These are phyloP conservation scores for Przewalskia tangutica DNA, from an alignment of 257 asterid species.

Conservation along the genomic window DNA sequence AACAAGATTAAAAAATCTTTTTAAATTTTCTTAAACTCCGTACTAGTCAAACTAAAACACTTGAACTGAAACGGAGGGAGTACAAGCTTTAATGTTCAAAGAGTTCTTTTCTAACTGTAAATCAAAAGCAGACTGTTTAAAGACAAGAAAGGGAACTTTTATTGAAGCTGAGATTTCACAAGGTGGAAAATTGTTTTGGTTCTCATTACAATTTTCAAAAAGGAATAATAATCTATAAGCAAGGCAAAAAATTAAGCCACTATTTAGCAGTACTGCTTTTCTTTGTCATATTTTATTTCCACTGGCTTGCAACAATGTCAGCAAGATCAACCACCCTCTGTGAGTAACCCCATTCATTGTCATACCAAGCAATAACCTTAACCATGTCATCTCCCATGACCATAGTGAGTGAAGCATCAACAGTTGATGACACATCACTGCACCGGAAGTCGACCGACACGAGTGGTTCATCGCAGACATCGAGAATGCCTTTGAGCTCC, in stretches of 20 bases:
- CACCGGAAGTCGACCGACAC: conserved; percentile 87
- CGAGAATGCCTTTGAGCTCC: conserved; percentile 63
- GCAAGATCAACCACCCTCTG: conserved; percentile 98
- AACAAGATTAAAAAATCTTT: too few relatives aligned
- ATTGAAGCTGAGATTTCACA: conserved; percentile 7
- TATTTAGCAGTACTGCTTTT: neutral
- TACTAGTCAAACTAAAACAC: too few relatives aligned
- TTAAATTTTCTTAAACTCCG: too few relatives aligned
- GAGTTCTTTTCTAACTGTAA: too few relatives aligned
- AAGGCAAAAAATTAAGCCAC: neutral
- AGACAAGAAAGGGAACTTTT: neutral
- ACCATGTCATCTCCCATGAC: conserved; percentile 95
- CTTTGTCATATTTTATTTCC: conserved; percentile 42
- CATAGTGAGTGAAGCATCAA: conserved; percentile 79
- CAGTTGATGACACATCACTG: conserved; percentile 81
- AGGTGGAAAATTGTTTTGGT: conserved; percentile 24
- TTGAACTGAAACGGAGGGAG: neutral
- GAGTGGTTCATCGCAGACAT: conserved; percentile 85
- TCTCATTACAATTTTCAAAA: conserved; percentile 26
- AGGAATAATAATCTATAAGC: conserved; percentile 33
- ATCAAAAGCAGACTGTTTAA: neutral
- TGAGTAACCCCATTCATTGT: conserved; percentile 95
- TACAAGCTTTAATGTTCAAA: too few relatives aligned
- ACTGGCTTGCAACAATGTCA: conserved; percentile 76
- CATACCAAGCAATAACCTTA: conserved; percentile 96